Percentiles rank a stretch among this genome's conserved stretches.
Evolutionary conservation across 768 basidiomycete genomes (phyloP).

Genomic region (Lentinus brumalis): DNA sequence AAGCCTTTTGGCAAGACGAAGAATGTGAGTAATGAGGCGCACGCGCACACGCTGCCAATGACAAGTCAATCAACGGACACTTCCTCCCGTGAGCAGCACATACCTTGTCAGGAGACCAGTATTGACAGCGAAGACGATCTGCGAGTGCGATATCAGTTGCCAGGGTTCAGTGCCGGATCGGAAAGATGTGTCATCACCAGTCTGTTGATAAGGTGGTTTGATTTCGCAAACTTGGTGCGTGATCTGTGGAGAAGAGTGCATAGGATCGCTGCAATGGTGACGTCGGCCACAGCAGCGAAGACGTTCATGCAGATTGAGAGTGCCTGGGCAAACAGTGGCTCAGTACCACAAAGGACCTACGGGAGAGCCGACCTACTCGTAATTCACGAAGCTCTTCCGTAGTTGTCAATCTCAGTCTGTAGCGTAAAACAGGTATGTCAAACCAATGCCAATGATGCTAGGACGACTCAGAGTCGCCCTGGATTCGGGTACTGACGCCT

Average conservation of each 20-base stretch:
- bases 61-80: not conserved
- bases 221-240: slow-evolving; percentile 52
- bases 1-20: slow-evolving; percentile 49
- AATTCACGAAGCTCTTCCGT: slow-evolving; percentile 2
- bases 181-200: slow-evolving; percentile 9
- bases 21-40: slow-evolving; percentile 47
- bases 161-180: not conserved
- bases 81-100: not conserved
- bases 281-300: slow-evolving; percentile 50
- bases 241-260: slow-evolving; percentile 52
- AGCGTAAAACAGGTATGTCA: not conserved
- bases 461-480: not conserved
- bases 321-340: slow-evolving; percentile 33
- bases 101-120: slow-evolving; percentile 44
- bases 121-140: slow-evolving; percentile 43
- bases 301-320: slow-evolving; percentile 60
- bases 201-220: slow-evolving; percentile 47
- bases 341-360: too few species aligned
- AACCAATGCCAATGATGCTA: slow-evolving; percentile 9
- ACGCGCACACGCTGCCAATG: slow-evolving; percentile 37
- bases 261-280: slow-evolving; percentile 50
- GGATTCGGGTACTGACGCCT: slow-evolving; percentile 10
- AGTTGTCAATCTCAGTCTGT: too few species aligned
- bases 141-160: slow-evolving; percentile 2
- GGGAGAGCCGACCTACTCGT: not conserved